Evolutionary conservation across 148 eudicot species (phyloP).

Genomic region (Talinum fruticosum): DNA sequence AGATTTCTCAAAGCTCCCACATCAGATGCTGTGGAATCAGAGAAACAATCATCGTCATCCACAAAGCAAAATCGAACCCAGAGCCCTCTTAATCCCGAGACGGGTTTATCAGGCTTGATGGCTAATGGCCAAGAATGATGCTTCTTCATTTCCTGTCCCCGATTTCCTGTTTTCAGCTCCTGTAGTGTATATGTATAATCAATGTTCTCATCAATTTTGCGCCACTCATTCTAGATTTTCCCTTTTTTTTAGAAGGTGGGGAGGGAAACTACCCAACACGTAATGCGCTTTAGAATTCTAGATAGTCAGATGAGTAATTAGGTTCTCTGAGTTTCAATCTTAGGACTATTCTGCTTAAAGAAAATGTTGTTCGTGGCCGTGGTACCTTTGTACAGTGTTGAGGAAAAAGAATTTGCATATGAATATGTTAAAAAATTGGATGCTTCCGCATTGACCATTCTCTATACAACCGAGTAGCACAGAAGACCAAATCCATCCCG

Average conservation of each 20-base stretch:
- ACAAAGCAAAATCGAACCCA: constrained; percentile 20
- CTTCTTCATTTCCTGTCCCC: background rate
- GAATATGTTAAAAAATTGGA: too few relatives aligned
- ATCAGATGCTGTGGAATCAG: background rate
- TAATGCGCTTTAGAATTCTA: too few relatives aligned
- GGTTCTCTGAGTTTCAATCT: background rate
- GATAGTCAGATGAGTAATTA: background rate
- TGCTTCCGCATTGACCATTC: background rate
- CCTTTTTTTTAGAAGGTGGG: background rate
- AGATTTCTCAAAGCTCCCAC: background rate
- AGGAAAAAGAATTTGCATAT: background rate
- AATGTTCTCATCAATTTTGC: too few relatives aligned
- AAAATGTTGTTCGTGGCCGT: background rate
- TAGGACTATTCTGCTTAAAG: background rate
- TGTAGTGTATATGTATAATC: too few relatives aligned
- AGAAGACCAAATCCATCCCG: background rate
- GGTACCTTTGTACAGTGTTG: background rate
- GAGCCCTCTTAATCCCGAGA: constrained; percentile 24
- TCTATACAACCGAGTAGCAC: background rate
- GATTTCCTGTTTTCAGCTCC: background rate
- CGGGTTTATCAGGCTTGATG: constrained; percentile 36
- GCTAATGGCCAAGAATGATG: constrained; percentile 23
- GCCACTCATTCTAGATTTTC: background rate
- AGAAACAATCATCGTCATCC: constrained; percentile 18
- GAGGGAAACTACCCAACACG: background rate